Conservation (phyloP, 305 asterid species). For the Fraxinus baroniana region DNA sequence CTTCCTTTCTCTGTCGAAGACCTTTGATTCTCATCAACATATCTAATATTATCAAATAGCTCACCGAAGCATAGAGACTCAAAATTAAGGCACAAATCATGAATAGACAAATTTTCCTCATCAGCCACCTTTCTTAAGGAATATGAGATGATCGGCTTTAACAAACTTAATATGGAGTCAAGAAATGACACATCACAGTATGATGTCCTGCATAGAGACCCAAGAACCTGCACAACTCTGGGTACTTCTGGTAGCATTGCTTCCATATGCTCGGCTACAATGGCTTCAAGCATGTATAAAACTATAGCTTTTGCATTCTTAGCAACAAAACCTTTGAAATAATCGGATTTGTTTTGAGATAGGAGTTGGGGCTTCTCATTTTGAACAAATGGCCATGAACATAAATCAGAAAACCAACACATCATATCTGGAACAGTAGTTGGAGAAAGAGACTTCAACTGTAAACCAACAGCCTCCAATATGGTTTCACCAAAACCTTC, state of each 20-base stretch:
- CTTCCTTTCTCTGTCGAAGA: constrained; percentile 40
- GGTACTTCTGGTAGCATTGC: constrained; percentile 90
- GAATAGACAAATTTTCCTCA: constrained; percentile 52
- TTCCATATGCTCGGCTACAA: constrained; percentile 87
- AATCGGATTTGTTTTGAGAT: constrained; percentile 37
- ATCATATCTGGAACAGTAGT: constrained; percentile 75
- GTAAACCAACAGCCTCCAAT: constrained; percentile 93
- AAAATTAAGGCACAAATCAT: constrained; percentile 59
- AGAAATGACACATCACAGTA: constrained; percentile 88
- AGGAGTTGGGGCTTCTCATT: constrained; percentile 39
- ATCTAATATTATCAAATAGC: constrained; percentile 56
- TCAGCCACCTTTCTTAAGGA: constrained; percentile 67
- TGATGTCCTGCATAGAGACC: constrained; percentile 65
- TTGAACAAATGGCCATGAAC: constrained; percentile 77
- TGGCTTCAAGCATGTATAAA: constrained; percentile 84
- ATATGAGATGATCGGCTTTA: constrained; percentile 77
- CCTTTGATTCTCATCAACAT: constrained; percentile 31
- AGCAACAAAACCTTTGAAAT: constrained; percentile 77
- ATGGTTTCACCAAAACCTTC: constrained; percentile 82
- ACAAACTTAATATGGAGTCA: constrained; percentile 61
- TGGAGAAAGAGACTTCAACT: constrained; percentile 76
- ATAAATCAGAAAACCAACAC: constrained; percentile 90
- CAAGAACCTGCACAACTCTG: constrained; percentile 70
- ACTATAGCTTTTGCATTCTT: constrained; percentile 92
- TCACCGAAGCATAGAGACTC: constrained; percentile 88